phyloP scores from a whole-genome alignment of 208 protist genomes.

The Leishmania arabica region DNA sequence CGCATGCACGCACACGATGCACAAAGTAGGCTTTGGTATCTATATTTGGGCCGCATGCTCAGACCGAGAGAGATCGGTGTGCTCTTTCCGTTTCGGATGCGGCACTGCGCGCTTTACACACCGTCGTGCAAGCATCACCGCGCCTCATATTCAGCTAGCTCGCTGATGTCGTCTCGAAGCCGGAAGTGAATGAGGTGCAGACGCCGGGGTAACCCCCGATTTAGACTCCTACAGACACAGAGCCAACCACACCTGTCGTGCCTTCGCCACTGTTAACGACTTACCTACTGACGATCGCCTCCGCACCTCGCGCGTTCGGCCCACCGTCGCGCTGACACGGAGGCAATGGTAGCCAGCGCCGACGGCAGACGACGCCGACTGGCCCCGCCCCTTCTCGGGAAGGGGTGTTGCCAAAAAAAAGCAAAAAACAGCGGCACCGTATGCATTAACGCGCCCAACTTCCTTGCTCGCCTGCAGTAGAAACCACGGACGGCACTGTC shows the following conservation, averaged over 20 bases:
- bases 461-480: neutral
- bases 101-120: neutral
- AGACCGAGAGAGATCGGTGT: neutral
- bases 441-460: neutral
- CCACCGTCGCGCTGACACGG: neutral
- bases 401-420: neutral
- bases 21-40: too few species aligned
- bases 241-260: neutral
- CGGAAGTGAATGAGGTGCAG: neutral
- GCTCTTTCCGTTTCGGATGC: neutral
- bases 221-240: neutral
- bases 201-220: conserved; percentile 22
- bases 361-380: neutral
- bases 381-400: neutral
- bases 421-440: neutral
- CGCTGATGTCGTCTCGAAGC: conserved; percentile 4
- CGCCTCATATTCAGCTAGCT: conserved; percentile 37
- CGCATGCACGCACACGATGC: neutral
- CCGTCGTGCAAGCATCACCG: neutral
- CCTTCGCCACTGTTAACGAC: neutral
- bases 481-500: neutral
- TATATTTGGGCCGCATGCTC: neutral
- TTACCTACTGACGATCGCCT: too few species aligned
- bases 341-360: neutral
- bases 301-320: too few species aligned